Base-by-base conservation (phyloP, 2,329 filamentous ascomycete species). In the Pseudopyricularia cyperi region DNA sequence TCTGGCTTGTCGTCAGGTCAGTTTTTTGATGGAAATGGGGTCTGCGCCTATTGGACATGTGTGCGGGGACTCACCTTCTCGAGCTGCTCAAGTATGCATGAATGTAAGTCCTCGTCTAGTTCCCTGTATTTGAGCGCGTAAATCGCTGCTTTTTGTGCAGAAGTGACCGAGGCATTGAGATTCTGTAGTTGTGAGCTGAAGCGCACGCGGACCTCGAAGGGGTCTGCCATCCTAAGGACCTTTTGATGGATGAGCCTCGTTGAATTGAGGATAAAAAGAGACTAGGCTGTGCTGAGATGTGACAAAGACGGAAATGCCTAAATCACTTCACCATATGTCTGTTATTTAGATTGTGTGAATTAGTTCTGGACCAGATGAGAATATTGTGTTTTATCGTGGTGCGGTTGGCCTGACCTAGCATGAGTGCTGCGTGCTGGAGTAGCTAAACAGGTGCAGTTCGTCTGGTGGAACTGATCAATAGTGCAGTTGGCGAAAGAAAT, bases 131-230 rank as follows among this genome's bases (percentile, higher is more conserved):
- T 95, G 56, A 98, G 76, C 14, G 93, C 93, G 82, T 94, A 98
- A 65, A 90, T 85, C 28, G 93, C 91, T 3, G 90, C 88, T 71
- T 96, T 96, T 62, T 91, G 87, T 2, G 89, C 86, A 14, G 89
- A 91, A 14, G 85, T 86, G 53, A 93, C 85, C 5, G 87, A 91
- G 12, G 93, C 93, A 65, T 90, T 95, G 55, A 98, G 81, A 65
- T 93, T 87, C 59, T 94, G 85, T 24, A 98, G 80, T 65, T 93
- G 87, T 51, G 79, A 79, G 51, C 89, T 96, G 74, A 98, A 98
- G 69, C 89, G 89, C 80, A 98, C 90, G 64, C 93, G 90, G 60
- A 97, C 91, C 73, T 97, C 93, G 68, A 98, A 98, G 6, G 94
- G 93, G 70, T 98, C 90, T 48, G 76, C 71, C 76, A 80, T 81